Evolutionary conservation across 768 basidiomycete genomes (phyloP), one percentile per base, ranked within the genome.

Genomic region (Kwoniella sp.): DNA sequence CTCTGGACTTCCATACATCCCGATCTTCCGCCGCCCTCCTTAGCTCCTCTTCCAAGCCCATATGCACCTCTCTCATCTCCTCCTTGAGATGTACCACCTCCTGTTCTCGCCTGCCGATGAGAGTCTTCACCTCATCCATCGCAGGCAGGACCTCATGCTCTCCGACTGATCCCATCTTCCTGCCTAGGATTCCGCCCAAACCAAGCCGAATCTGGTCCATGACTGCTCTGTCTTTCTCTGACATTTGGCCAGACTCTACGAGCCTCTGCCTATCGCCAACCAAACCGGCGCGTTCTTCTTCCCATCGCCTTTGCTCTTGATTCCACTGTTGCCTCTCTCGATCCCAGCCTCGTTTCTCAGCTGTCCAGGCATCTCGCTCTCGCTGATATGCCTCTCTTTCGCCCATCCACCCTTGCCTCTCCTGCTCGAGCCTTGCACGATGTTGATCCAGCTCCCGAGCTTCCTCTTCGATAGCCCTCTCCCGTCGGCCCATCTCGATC

Each of bases 21-120:
- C 77, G 47, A 51, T 81, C 80, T 19, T 64, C 65, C 19, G 67
- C 65, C 1, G 73, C 68, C 46, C 77, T 46, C 13, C 64, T 65
- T 29, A 79, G 47, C 58, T 81, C 79, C 46, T 71, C 72, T 50
- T 81, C 80, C 8, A 79, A 56, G 13, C 78, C 77, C 68, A 77
- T 71, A 33, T 71, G 76, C 25, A 79, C 77, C 56, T 78, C 76
- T 57, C 68, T 64, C 74, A 80, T 73, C 66, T 81, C 79, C 19
- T 72, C 73, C 37, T 60, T 67, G 46, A 77, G 62, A 26, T 63
- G 58, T 6, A 58, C 61, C 25, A 79, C 64, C 53, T 79, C 75
- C 58, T 66, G 69, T 53, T 79, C 77, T 21, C 74, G 55, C 50
- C 67, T 56, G 37, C 70, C 55, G 21, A 77, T 62, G 30, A 72